Conservation (phyloP, 495 filamentous ascomycete genomes). For the Polyplosphaeria fusca region DNA sequence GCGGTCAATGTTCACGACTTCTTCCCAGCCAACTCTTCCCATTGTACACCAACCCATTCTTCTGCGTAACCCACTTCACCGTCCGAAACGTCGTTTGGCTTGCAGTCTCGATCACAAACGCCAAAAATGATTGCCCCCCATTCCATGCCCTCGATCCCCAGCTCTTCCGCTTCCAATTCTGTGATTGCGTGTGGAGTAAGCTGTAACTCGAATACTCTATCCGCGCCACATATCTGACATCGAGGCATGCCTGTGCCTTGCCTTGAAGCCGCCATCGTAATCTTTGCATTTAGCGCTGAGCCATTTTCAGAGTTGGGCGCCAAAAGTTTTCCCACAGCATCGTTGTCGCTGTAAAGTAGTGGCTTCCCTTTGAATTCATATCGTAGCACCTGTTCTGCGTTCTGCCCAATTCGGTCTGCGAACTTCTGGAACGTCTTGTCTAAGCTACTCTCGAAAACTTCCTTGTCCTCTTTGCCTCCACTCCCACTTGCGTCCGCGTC, state of each 20-base stretch:
- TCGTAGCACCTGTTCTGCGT: constrained; percentile 88
- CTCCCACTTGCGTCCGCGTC: constrained; percentile 46
- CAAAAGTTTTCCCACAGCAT: constrained; percentile 68
- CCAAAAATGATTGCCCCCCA: constrained; percentile 96
- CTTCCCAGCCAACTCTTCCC: constrained; percentile 64
- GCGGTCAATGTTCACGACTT: not conserved
- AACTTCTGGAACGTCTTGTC: constrained; percentile 91
- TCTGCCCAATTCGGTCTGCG: constrained; percentile 81
- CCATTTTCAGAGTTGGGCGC: constrained; percentile 35
- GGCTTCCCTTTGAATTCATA: constrained; percentile 85
- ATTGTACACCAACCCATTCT: constrained; percentile 96
- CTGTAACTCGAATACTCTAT: constrained; percentile 87
- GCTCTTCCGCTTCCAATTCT: constrained; percentile 77
- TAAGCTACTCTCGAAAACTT: constrained; percentile 75
- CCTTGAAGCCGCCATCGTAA: constrained; percentile 36
- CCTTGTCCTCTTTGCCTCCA: constrained; percentile 68
- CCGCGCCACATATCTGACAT: constrained; percentile 70
- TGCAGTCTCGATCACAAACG: constrained; percentile 73
- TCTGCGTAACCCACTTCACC: constrained; percentile 69
- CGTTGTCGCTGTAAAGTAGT: constrained; percentile 73
- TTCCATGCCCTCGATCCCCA: constrained; percentile 87
- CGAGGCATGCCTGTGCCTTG: constrained; percentile 56
- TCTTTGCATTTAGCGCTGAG: constrained; percentile 26
- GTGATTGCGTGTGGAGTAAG: constrained; percentile 85
- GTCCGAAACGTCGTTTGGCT: constrained; percentile 45